phyloP scores from a whole-genome alignment of 23 red algal genomes.

The Gracilaria caudata region DNA sequence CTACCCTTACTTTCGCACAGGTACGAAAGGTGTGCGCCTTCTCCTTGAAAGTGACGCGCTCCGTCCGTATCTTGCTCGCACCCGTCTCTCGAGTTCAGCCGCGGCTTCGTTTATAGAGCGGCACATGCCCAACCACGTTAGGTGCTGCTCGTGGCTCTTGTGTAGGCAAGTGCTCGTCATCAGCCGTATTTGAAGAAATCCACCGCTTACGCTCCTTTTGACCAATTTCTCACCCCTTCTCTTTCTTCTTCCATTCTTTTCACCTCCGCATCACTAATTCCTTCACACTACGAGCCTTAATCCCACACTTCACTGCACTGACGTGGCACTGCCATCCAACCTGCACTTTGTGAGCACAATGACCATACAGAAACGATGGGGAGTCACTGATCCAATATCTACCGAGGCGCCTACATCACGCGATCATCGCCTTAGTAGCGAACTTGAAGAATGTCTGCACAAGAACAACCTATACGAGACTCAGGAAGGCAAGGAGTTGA shows the following conservation, averaged over 20 bases:
- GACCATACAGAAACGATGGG: conserved; percentile 59
- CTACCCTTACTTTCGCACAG: too few relatives aligned
- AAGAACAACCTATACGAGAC: conserved; percentile 90
- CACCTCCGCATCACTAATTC: not conserved
- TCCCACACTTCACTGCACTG: not conserved
- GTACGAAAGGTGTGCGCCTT: too few relatives aligned
- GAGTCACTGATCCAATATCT: conserved; percentile 95
- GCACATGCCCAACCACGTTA: not conserved
- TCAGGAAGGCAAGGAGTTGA: conserved; percentile 69
- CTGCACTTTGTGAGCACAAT: not conserved
- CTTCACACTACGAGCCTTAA: not conserved
- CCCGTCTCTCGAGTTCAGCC: not conserved
- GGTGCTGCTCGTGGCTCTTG: not conserved
- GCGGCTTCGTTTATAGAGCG: not conserved
- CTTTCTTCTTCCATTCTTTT: not conserved
- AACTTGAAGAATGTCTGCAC: conserved; percentile 95
- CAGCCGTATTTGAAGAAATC: not conserved
- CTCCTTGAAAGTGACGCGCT: too few relatives aligned
- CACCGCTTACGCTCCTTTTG: not conserved
- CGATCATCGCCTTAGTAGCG: conserved; percentile 82
- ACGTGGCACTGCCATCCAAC: not conserved
- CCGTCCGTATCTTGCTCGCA: not conserved
- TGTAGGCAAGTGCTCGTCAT: not conserved
- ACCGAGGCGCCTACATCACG: conserved; percentile 70
- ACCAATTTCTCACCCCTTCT: not conserved